Percentiles rank a stretch among this genome's conserved stretches.
These are phyloP conservation scores for Hypoxylon crocopeplum DNA, from an alignment of 495 filamentous ascomycete species.

Conservation along the genomic window DNA sequence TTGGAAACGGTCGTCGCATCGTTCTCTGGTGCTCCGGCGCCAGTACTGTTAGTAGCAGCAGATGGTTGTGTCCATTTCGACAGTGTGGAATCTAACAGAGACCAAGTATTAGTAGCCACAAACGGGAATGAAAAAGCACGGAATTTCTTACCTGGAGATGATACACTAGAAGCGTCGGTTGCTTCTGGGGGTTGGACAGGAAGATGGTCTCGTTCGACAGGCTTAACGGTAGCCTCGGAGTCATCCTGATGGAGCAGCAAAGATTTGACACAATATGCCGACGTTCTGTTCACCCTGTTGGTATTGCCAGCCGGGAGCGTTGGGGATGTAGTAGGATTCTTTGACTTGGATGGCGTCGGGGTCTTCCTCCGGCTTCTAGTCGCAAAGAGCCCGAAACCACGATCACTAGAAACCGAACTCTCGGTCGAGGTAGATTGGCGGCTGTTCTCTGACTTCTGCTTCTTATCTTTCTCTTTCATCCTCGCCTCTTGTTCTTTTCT, in stretches of 20 bases:
- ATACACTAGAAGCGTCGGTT: conserved; percentile 28
- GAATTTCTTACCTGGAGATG: conserved; percentile 34
- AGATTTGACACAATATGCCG: conserved; percentile 31
- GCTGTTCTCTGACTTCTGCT: conserved; percentile 35
- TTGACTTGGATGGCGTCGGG: conserved; percentile 26
- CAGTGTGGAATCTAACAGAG: conserved; percentile 46
- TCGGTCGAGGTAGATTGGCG: conserved; percentile 45
- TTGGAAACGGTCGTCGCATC: conserved; percentile 9
- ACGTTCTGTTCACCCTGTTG: conserved; percentile 16
- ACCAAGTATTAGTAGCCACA: conserved; percentile 9
- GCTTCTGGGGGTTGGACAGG: conserved; percentile 29
- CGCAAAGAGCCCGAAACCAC: conserved; percentile 42
- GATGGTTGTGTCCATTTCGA: conserved; percentile 51
- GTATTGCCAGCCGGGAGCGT: not conserved
- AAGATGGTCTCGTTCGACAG: conserved; percentile 18
- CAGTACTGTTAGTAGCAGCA: conserved; percentile 40
- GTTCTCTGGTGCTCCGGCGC: conserved; percentile 28
- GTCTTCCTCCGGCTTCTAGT: conserved; percentile 36
- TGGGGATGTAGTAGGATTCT: conserved; percentile 1
- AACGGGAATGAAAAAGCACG: not conserved
- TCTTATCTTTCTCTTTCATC: conserved; percentile 39
- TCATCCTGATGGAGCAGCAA: conserved; percentile 28
- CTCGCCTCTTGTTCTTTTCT: conserved; percentile 48
- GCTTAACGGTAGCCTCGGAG: conserved; percentile 21
- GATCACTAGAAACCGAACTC: conserved; percentile 46